phyloP scores from a whole-genome alignment of 345 rosid species.

The Arabis alpina region DNA sequence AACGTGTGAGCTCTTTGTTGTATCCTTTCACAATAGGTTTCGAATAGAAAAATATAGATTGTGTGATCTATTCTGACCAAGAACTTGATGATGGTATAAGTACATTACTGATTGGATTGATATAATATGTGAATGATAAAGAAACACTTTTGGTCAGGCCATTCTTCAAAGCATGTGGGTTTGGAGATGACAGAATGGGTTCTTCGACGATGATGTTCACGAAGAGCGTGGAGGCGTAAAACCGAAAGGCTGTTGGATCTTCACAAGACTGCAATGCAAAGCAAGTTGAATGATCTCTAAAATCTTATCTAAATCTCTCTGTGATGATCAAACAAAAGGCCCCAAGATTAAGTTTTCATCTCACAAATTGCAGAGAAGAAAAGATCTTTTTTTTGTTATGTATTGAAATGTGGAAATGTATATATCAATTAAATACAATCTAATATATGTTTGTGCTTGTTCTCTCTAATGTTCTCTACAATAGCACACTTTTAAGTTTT shows the following conservation, averaged over 20 bases:
- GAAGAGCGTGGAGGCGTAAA: constrained; percentile 38
- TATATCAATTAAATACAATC: no score
- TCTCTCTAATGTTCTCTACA: no score
- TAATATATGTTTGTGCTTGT: no score
- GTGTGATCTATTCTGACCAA: not conserved
- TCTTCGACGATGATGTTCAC: constrained; percentile 89
- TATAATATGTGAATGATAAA: constrained; percentile 3
- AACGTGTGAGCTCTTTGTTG: constrained; percentile 6
- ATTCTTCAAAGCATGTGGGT: constrained; percentile 88
- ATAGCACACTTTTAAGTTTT: no score
- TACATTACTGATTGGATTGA: constrained; percentile 4
- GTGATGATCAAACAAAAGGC: constrained; percentile 6
- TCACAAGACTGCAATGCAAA: constrained; percentile 21
- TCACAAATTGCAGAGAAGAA: no score
- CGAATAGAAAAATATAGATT: not conserved
- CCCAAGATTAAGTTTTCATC: not conserved
- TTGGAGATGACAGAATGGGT: constrained; percentile 77
- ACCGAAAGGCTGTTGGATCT: not conserved
- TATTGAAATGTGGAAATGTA: no score
- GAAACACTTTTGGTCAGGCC: constrained; percentile 47
- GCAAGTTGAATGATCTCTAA: constrained; percentile 23
- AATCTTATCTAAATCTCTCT: constrained; percentile 16
- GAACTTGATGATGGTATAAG: constrained; percentile 7
- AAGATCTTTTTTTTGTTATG: no score
- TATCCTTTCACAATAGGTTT: constrained; percentile 2